These are phyloP conservation scores for Somion occarium DNA, from an alignment of 1,284 basidiomycete species.

Conservation along the genomic window DNA sequence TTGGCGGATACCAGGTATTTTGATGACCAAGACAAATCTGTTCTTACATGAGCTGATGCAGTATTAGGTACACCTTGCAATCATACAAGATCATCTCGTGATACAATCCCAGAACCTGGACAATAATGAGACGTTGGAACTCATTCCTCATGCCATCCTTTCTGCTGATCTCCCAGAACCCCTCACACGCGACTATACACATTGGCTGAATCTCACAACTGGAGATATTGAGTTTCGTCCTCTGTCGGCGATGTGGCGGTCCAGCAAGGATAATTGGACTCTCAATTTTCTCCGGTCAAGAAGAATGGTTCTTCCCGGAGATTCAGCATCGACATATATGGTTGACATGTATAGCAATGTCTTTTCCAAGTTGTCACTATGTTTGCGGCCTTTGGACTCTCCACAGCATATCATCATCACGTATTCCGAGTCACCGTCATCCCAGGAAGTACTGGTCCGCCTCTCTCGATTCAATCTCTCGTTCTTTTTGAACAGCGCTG, in stretches of 20 bases:
- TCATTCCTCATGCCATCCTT: neutral
- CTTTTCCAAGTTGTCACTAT: neutral
- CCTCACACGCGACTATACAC: neutral
- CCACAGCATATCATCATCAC: neutral
- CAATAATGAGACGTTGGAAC: neutral
- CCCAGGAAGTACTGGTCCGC: conserved; percentile 4
- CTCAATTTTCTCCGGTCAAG: neutral
- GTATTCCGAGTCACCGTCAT: too few relatives aligned
- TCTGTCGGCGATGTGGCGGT: conserved; percentile 1
- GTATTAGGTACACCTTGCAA: too few relatives aligned
- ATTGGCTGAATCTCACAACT: neutral
- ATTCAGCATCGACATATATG: neutral
- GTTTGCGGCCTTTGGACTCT: neutral
- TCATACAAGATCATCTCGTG: too few relatives aligned
- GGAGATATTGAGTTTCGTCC: neutral
- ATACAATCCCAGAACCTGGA: too few relatives aligned
- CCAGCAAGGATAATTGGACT: neutral
- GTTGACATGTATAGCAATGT: neutral
- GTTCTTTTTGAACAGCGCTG: conserved; percentile 27
- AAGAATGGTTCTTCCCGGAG: neutral
- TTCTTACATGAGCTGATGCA: too few relatives aligned
- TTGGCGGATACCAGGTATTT: neutral
- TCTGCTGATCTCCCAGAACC: neutral
- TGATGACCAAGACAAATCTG: too few relatives aligned
- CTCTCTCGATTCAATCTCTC: conserved; percentile 34